These are phyloP conservation scores for Coelastrella sp. DNA, from an alignment of 139 green algal genomes.

Conservation along the genomic window DNA sequence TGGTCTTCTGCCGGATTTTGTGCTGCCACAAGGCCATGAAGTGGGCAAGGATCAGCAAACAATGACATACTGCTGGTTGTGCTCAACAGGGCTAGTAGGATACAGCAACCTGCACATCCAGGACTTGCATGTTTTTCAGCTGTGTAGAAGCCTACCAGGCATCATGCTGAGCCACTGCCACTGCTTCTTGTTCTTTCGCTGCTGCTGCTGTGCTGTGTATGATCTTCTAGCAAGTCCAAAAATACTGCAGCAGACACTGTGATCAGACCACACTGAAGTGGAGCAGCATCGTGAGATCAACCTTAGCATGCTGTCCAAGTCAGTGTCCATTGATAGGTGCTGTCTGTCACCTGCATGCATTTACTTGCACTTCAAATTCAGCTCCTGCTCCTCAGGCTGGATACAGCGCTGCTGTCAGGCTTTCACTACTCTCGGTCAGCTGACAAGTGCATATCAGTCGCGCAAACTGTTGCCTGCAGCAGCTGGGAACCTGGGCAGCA, in stretches of 20 bases:
- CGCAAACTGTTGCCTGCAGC: background rate
- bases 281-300: too few relatives aligned
- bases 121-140: too few relatives aligned
- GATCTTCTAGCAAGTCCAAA: too few relatives aligned
- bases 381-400: background rate
- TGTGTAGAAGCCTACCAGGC: background rate
- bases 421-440: constrained; percentile 37
- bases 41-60: background rate
- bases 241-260: too few relatives aligned
- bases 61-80: background rate
- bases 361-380: constrained; percentile 30
- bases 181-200: background rate
- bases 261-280: too few relatives aligned
- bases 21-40: constrained; percentile 34
- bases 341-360: too few relatives aligned
- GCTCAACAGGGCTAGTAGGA: background rate
- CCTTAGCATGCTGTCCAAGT: too few relatives aligned
- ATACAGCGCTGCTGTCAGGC: background rate
- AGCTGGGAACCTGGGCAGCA: constrained; percentile 1
- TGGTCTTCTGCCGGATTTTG: constrained; percentile 46
- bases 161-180: background rate
- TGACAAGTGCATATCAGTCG: constrained; percentile 28
- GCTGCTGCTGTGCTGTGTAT: too few relatives aligned
- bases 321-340: too few relatives aligned
- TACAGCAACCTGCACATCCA: background rate